These are phyloP conservation scores for Tetrapisispora fleetii DNA, from an alignment of 805 yeast genomes.

Conservation along the genomic window DNA sequence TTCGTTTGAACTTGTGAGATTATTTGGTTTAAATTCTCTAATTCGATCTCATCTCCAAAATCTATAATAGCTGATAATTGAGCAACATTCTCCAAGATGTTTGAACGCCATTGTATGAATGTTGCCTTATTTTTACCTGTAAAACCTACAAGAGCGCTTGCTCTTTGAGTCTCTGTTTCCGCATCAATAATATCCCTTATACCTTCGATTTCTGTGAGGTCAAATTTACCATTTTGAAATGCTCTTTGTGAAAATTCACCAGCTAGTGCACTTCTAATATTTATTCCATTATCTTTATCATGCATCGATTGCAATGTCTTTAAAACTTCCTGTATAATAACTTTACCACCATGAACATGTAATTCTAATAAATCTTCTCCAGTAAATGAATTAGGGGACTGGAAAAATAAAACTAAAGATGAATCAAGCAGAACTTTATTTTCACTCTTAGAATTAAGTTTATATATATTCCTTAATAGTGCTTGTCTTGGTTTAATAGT, in stretches of 20 bases:
- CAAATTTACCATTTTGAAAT: slow-evolving; percentile 72
- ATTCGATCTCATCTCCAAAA: slow-evolving; percentile 88
- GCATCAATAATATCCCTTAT: slow-evolving; percentile 83
- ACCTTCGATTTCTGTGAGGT: slow-evolving; percentile 86
- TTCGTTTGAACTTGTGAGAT: slow-evolving; percentile 34
- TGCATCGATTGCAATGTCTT: slow-evolving; percentile 49
- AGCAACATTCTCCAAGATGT: slow-evolving; percentile 58
- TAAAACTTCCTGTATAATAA: slow-evolving; percentile 63
- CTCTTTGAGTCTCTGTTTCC: slow-evolving; percentile 82
- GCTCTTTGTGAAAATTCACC: slow-evolving; percentile 91
- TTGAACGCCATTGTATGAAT: slow-evolving; percentile 57
- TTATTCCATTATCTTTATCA: slow-evolving; percentile 28
- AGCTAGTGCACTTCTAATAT: slow-evolving; percentile 74
- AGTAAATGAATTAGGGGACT: slow-evolving; percentile 71
- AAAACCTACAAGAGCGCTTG: slow-evolving; percentile 63
- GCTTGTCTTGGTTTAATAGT: slow-evolving; percentile 46
- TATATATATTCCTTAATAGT: slow-evolving; percentile 46
- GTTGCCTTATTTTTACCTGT: slow-evolving; percentile 52
- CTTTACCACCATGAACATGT: slow-evolving; percentile 92
- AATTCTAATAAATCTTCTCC: slow-evolving; percentile 87
- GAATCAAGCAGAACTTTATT: slow-evolving; percentile 51
- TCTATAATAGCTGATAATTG: slow-evolving; percentile 81
- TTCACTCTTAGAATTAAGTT: slow-evolving; percentile 21
- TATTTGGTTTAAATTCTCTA: slow-evolving; percentile 21
- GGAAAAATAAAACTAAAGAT: slow-evolving; percentile 60